Evolutionary conservation across 345 rosid species (phyloP).

Genomic region (Psidium friedrichsthalianum): DNA sequence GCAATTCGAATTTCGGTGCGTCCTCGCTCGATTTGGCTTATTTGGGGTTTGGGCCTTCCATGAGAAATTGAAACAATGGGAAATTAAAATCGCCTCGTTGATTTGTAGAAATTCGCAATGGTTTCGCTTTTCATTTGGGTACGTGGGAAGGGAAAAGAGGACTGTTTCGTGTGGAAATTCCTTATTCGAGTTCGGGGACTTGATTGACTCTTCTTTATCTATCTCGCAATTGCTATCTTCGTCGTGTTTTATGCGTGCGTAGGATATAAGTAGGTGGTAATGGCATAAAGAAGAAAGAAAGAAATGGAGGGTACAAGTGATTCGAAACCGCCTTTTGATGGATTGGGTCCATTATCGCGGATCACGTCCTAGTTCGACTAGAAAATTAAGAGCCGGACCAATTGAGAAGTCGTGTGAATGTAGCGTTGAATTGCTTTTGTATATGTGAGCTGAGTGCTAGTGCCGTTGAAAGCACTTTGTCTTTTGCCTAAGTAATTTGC

Average conservation of each 20-base stretch:
- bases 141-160: neutral
- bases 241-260: neutral
- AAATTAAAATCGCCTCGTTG: neutral
- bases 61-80: neutral
- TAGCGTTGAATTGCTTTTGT: too few relatives aligned
- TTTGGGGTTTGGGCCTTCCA: neutral
- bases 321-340: neutral
- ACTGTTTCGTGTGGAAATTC: neutral
- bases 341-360: neutral
- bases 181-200: neutral
- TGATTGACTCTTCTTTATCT: accelerated
- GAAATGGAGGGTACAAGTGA: neutral
- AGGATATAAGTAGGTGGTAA: accelerated
- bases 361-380: accelerated
- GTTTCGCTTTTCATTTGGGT: neutral
- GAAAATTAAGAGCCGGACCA: too few relatives aligned
- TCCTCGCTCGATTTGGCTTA: neutral
- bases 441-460: too few relatives aligned
- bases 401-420: too few relatives aligned
- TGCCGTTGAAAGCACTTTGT: too few relatives aligned
- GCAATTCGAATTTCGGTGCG: neutral
- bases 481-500: too few relatives aligned
- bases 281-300: accelerated
- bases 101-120: neutral
- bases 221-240: neutral